Base-by-base conservation (phyloP, 495 filamentous ascomycete genomes). In the Platismatia glauca region DNA sequence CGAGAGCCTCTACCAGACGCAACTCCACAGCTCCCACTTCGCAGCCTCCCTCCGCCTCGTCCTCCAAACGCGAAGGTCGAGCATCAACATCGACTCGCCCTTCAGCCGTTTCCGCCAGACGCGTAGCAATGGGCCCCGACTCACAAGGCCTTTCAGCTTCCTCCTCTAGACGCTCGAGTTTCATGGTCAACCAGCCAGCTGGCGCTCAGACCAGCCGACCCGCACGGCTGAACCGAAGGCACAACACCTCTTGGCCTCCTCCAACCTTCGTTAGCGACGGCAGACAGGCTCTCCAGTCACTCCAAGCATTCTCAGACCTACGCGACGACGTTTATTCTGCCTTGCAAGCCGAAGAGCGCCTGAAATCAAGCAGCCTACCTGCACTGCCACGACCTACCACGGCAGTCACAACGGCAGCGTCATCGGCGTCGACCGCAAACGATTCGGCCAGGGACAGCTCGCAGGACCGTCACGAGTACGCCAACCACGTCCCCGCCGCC, bases 401-500 rank as follows among this genome's bases (percentile, higher is more conserved):
- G 3, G 24, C 53, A 62, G 41, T 34, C 35, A 29, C 20, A 29
- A 50, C 56, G 3, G 24, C 53, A 62, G 41, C 34, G 24, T 20
- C 20, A 29, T n/a, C n/a, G 7, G 9, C 24, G 12, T 37, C 53
- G 9, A 37, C 24, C 6, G 37, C 43, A 0, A 20, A 11, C 7
- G 31, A 62, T 16, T 22, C 7, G 1, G 24, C 4, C 55, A 11
- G 1, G 1, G 31, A 24, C 9, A 62, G 24, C 35, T 48, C 29
- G 44, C 37, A 62, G 39, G 4, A 62, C 20, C 22, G 4, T n/a
- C 61, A 33, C 55, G 46, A 34, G 29, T 63, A 60, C 33, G 41
- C 56, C 18, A 64, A 64, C 20, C 57, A 64, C 48, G 44, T 60
- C 46, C 72, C 76, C 56, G 71, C 73, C 20, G 79, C 78, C 22